These are phyloP conservation scores for Xylaria telfairii DNA, from an alignment of 495 filamentous ascomycete species.

Conservation along the genomic window DNA sequence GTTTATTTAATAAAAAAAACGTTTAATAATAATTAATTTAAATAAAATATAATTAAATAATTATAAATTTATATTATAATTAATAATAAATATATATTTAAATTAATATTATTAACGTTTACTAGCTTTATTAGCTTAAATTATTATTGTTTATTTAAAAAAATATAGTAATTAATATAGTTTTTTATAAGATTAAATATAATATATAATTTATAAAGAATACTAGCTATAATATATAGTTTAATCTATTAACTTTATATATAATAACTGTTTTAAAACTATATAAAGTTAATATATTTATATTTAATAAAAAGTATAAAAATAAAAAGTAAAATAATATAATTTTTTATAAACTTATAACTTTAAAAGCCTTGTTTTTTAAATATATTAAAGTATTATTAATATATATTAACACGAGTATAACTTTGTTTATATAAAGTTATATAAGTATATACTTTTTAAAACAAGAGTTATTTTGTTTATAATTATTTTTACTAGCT, in stretches of 20 bases:
- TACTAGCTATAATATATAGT: neutral
- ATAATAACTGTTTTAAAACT: conserved; percentile 6
- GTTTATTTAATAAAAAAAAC: neutral
- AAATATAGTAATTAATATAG: conserved; percentile 5
- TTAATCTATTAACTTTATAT: conserved; percentile 12
- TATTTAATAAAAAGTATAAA: conserved; percentile 1
- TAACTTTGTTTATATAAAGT: neutral
- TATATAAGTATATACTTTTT: neutral
- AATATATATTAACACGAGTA: neutral
- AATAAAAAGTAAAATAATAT: neutral
- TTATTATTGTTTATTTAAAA: conserved; percentile 8
- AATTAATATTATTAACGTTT: neutral
- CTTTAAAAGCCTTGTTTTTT: neutral
- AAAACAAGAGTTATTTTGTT: neutral
- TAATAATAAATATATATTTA: neutral
- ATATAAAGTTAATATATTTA: neutral
- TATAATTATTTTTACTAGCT: conserved; percentile 5
- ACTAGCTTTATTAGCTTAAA: neutral
- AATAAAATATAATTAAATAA: neutral
- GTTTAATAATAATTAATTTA: neutral
- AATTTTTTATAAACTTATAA: neutral
- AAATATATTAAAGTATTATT: neutral
- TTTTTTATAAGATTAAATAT: conserved; percentile 4
- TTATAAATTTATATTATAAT: neutral
- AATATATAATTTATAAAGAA: neutral